Conservation (phyloP, 495 filamentous ascomycete species). For the Aspergillus hancockii region DNA sequence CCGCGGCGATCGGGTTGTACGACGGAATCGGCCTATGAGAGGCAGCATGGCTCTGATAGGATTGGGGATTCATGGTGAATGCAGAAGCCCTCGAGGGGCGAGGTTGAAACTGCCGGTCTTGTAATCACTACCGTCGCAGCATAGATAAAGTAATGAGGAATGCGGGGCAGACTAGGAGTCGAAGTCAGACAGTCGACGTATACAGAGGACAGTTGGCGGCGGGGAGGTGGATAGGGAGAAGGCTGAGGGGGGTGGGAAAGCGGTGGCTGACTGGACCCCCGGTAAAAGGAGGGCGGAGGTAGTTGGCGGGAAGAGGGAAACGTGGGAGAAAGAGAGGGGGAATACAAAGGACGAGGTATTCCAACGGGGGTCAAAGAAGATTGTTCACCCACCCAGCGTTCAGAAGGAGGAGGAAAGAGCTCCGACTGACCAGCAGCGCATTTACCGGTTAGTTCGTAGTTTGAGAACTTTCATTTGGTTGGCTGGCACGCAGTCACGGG, state of each 20-base stretch:
- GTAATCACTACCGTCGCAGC: slow-evolving; percentile 21
- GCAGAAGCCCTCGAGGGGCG: slow-evolving; percentile 31
- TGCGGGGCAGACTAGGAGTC: neutral
- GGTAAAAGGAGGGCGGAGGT: slow-evolving; percentile 7
- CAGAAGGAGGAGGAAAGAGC: slow-evolving; percentile 4
- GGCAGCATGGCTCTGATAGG: slow-evolving; percentile 35
- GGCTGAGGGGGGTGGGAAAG: slow-evolving; percentile 9
- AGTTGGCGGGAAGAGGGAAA: neutral
- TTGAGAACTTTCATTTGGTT: neutral
- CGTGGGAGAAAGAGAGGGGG: neutral
- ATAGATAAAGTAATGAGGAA: slow-evolving; percentile 16
- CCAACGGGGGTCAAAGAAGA: neutral
- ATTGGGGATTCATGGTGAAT: slow-evolving; percentile 29
- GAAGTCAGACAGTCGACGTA: slow-evolving; percentile 12
- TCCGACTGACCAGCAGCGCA: slow-evolving; percentile 12
- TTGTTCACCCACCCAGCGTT: neutral
- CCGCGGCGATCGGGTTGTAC: slow-evolving; percentile 41
- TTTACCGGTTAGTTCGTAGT: neutral
- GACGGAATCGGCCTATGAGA: slow-evolving; percentile 34
- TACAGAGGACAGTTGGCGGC: slow-evolving; percentile 29
- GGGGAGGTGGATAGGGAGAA: slow-evolving; percentile 16
- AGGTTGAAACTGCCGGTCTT: slow-evolving; percentile 4
- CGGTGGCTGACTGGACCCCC: slow-evolving; percentile 17
- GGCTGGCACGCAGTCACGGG: neutral
- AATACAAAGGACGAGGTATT: slow-evolving; percentile 1